Evolutionary conservation across 441 rosid genomes (phyloP), one percentile per base, ranked within the genome.

Genomic region (Cnidoscolus chayamansa): DNA sequence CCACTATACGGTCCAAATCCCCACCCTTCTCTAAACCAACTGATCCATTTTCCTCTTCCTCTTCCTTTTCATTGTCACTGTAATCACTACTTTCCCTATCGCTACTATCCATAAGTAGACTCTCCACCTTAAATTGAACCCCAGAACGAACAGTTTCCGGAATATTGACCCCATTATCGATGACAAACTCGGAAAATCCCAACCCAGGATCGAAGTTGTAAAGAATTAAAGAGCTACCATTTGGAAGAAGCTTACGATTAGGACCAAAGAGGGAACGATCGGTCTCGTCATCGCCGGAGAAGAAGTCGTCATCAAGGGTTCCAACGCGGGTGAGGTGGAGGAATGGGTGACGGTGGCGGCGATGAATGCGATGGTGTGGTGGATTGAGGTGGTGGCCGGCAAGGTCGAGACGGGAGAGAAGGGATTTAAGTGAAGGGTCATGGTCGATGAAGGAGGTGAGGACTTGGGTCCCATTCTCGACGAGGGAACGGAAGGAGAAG

Each of bases 311-410:
- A 43, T 87, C 98, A 0, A 90, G 71, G 32, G 97, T 86, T 15
- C 93, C 98, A 20, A 87, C 89, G 58, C 96, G 96, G 37, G 97
- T 88, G 73, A 92, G 88, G 76, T 90, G 96, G 49, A 91, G 93
- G 77, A 91, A 89, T 0, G 92, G 93, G 20, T 90, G 90, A 74
- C 88, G 92, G 25, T 89, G 88, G 76, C 77, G 87, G 67, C 71
- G 82, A 62, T 6, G 61, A 56, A 56, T 15, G 60, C 19, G 79
- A 54, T 10, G 72, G 51, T 45, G 59, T 20, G 45, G 45, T 4
- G 73, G 73, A 75, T 63, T 78, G 3, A 58, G 72, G 7, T 71
- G 74, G 40, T 72, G 54, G 20, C 79, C 79, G 58, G 87, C 77
- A 53, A 86, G 88, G 78, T 90, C 92, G 74, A 92, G 86, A 13